A percentile compares a stretch with the other conserved stretches of the same genome.
These are phyloP conservation scores for Tribonema minus DNA, from an alignment of 108 stramenopile species.

Conservation along the genomic window DNA sequence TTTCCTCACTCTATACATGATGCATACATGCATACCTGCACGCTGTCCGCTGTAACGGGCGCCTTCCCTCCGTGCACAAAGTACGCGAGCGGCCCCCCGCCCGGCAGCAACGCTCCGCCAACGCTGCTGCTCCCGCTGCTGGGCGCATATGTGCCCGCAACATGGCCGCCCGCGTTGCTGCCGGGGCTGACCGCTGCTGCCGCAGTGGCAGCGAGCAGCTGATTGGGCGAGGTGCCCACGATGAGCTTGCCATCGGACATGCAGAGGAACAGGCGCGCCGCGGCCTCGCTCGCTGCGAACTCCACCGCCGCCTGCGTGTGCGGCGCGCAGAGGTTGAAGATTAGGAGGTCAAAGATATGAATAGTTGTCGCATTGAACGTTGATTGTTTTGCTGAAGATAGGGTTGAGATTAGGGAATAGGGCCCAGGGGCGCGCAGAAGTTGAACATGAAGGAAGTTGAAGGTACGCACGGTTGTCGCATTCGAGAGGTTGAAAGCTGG, in stretches of 20 bases:
- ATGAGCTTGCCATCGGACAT: conserved; percentile 29
- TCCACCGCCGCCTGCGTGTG: conserved; percentile 17
- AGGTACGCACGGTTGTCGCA: too few species aligned
- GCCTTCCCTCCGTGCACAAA: too few species aligned
- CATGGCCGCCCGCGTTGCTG: neutral
- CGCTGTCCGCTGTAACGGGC: too few species aligned
- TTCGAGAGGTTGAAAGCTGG: too few species aligned
- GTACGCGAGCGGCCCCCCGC: neutral
- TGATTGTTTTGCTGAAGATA: neutral
- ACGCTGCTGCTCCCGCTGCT: neutral
- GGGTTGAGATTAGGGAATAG: too few species aligned
- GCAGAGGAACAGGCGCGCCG: conserved; percentile 24
- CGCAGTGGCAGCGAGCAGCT: neutral
- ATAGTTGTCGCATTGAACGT: neutral
- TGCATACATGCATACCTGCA: too few species aligned
- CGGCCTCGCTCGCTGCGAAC: conserved; percentile 13
- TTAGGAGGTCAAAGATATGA: neutral
- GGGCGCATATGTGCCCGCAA: neutral
- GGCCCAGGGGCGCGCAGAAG: too few species aligned
- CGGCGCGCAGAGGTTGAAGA: neutral
- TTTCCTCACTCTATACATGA: too few species aligned
- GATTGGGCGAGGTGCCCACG: conserved; percentile 11
- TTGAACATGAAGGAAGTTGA: too few species aligned
- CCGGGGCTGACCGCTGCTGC: neutral
- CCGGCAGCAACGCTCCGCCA: neutral